A percentile compares a stretch with the other conserved stretches of the same genome.
Evolutionary conservation across 2,329 filamentous ascomycete species (phyloP).

Genomic region (Calonectria pteridis): DNA sequence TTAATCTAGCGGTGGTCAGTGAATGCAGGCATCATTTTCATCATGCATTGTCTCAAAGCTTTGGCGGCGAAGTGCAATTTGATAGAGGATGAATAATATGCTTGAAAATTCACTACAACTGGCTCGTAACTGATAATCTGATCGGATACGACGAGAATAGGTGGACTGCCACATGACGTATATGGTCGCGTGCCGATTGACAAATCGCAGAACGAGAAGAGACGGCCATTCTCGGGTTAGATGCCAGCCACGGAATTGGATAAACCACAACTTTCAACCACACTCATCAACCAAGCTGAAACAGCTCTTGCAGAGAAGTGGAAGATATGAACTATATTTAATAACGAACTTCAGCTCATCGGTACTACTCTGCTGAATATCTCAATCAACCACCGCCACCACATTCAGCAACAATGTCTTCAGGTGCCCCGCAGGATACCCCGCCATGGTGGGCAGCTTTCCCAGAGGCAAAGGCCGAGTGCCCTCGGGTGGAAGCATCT

Average conservation of each 20-base stretch:
- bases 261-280: background rate
- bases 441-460: conserved; percentile 56
- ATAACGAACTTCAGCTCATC: background rate
- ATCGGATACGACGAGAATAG: background rate
- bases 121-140: too few relatives aligned
- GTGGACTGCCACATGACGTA: background rate
- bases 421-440: conserved; percentile 40
- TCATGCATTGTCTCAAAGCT: background rate
- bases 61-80: background rate
- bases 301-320: background rate
- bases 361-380: too few relatives aligned
- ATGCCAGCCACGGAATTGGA: background rate
- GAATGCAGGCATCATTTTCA: background rate
- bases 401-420: conserved; percentile 31
- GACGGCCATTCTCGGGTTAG: conserved; percentile 1
- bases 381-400: background rate
- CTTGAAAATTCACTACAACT: background rate
- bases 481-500: conserved; percentile 52
- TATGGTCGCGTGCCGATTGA: background rate
- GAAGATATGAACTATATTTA: background rate
- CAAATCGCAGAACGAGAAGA: background rate
- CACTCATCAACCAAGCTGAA: background rate
- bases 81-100: too few relatives aligned
- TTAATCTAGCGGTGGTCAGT: background rate
- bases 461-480: conserved; percentile 56